Percentiles rank a stretch among this genome's conserved stretches.
These are phyloP conservation scores for Priceomyces medius DNA, from an alignment of 805 yeast genomes.

Conservation along the genomic window DNA sequence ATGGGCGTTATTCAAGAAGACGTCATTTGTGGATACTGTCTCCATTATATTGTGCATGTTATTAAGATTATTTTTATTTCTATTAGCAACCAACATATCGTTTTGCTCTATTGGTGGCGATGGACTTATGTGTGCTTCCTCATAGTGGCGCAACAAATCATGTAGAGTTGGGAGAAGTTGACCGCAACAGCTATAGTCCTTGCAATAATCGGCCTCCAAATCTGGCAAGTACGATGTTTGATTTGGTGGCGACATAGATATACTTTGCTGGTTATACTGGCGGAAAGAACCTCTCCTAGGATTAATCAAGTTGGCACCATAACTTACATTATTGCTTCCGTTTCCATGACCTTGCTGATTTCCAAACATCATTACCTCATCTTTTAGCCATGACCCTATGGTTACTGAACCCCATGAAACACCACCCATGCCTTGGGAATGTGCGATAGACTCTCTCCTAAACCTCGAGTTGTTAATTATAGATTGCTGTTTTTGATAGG, in stretches of 20 bases:
- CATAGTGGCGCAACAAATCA: slow-evolving; percentile 90
- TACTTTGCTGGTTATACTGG: slow-evolving; percentile 19
- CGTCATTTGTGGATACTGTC: slow-evolving; percentile 91
- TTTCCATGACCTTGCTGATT: slow-evolving; percentile 1
- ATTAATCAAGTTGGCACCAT: slow-evolving; percentile 21
- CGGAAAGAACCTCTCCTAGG: slow-evolving; percentile 41
- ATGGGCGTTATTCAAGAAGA: slow-evolving; percentile 59
- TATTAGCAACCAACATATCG: slow-evolving; percentile 28
- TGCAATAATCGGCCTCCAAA: slow-evolving; percentile 93
- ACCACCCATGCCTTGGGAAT: slow-evolving; percentile 97
- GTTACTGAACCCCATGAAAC: slow-evolving; percentile 96
- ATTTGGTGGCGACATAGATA: slow-evolving; percentile 62
- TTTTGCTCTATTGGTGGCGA: slow-evolving; percentile 45
- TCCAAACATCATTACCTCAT: slow-evolving; percentile 71
- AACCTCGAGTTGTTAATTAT: slow-evolving; percentile 47
- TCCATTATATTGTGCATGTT: slow-evolving; percentile 67
- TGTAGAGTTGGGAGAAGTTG: slow-evolving; percentile 88
- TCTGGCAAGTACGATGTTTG: slow-evolving; percentile 82
- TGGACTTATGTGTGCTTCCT: slow-evolving; percentile 83
- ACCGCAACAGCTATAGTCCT: slow-evolving; percentile 96
- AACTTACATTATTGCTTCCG: slow-evolving; percentile 2
- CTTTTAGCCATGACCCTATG: slow-evolving; percentile 93
- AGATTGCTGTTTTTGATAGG: slow-evolving; percentile 41
- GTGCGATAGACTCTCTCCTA: slow-evolving; percentile 89
- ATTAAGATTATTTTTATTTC: slow-evolving; percentile 36